These are phyloP conservation scores for Colletotrichum aenigma DNA, from an alignment of 2,329 filamentous ascomycete species.

Conservation along the genomic window DNA sequence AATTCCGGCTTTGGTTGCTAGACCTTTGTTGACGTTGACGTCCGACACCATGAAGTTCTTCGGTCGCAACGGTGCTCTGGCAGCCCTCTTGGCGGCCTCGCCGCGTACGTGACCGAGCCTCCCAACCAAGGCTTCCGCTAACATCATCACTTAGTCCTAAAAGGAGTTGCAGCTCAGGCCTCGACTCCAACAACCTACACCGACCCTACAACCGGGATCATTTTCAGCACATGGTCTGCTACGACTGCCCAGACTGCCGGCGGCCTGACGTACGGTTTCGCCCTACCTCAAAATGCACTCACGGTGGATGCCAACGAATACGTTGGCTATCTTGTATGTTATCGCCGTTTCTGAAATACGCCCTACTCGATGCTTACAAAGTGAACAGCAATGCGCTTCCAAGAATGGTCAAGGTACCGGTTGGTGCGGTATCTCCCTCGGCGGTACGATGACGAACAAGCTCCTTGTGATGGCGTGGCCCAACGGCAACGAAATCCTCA, in stretches of 20 bases:
- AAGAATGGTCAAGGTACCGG: constrained; percentile 50
- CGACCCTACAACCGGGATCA: constrained; percentile 54
- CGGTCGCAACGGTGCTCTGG: constrained; percentile 11
- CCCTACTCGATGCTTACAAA: not conserved
- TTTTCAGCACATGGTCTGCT: constrained; percentile 55
- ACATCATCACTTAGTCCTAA: constrained; percentile 1
- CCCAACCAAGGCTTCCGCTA: not conserved
- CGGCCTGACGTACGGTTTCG: constrained; percentile 58
- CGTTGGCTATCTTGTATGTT: constrained; percentile 60
- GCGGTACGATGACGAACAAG: constrained; percentile 60
- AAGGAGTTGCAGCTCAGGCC: constrained; percentile 20
- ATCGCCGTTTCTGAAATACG: not conserved
- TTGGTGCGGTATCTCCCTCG: constrained; percentile 63
- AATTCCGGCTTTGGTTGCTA: not conserved
- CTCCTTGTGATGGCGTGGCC: constrained; percentile 65
- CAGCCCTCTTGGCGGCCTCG: constrained; percentile 14
- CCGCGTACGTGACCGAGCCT: not conserved
- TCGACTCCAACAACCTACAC: constrained; percentile 34
- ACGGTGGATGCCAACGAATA: constrained; percentile 57
- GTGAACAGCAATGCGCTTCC: constrained; percentile 46
- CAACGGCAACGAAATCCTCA: constrained; percentile 55
- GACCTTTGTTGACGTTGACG: constrained; percentile 1
- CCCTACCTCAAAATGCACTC: constrained; percentile 53
- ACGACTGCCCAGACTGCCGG: constrained; percentile 37
- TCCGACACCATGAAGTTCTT: constrained; percentile 17